Evolutionary conservation across 2,329 filamentous ascomycete genomes (phyloP).

Genomic region (Akanthomyces muscarius): DNA sequence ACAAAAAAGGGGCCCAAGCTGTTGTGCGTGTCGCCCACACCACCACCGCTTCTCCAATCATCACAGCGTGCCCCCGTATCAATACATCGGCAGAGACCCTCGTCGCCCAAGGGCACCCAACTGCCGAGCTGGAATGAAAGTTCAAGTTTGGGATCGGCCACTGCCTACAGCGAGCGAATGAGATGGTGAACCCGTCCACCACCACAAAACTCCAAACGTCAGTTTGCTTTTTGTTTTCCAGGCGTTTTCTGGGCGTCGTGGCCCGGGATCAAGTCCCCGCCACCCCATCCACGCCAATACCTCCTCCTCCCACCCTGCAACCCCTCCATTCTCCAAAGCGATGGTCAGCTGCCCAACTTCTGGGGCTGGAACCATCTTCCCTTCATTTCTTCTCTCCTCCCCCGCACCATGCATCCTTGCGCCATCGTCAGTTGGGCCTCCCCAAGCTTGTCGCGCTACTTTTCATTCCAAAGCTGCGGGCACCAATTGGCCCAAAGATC

Average conservation of each 20-base stretch:
- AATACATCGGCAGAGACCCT: constrained; percentile 1
- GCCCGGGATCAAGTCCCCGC: not conserved
- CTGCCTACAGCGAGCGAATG: not conserved
- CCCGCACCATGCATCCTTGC: too few species aligned
- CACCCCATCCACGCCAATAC: not conserved
- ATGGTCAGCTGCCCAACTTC: constrained; percentile 5
- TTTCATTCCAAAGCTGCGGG: too few species aligned
- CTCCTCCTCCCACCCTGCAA: not conserved
- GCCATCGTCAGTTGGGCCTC: too few species aligned
- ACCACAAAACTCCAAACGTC: not conserved
- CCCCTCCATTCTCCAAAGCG: not conserved
- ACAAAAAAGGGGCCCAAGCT: not conserved
- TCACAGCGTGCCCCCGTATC: not conserved
- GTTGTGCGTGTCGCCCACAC: too few species aligned
- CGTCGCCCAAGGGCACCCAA: not conserved
- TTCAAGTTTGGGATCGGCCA: not conserved
- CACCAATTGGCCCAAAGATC: too few species aligned
- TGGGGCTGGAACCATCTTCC: not conserved
- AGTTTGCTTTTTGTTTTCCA: not conserved
- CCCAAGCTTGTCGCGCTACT: too few species aligned
- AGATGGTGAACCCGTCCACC: not conserved
- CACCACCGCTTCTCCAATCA: too few species aligned
- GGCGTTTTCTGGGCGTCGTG: not conserved
- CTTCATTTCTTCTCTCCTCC: not conserved
- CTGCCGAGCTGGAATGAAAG: not conserved